Evolutionary conservation across 2,329 filamentous ascomycete genomes (phyloP), one percentile per base, ranked within the genome.

Genomic region (Rutstroemia sp.): DNA sequence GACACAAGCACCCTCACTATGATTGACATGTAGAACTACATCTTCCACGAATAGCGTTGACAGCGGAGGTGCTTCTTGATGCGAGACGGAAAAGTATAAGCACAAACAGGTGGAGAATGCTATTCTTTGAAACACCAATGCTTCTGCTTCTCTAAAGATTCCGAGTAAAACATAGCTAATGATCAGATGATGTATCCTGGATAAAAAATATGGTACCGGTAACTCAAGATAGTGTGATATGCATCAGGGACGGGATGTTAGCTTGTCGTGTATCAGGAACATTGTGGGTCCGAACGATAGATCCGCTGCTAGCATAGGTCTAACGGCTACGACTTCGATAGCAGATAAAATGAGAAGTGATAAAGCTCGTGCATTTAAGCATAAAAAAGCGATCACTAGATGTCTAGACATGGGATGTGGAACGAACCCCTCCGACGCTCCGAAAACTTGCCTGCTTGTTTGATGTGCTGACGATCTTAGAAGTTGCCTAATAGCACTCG

Each of bases 211-310:
- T 30, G 27, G 27, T 30, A 30, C 27, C 37, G 10, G 44, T 30
- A 30, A 54, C 52, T 54, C 52, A 49, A 49, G 52, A 54, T 49
- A 49, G 23, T 23, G 34, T 23, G 37, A 41, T 54, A 30, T 12
- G 23, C 19, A 39, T n/a, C 47, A 18, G 18, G 38, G 38, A 47
- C 19, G 27, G 19, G 27, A 53, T 34, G 25, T 34, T 37, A 23
- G 30, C 47, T 53, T 38, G 39, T 44, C 23, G 19, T 18, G 47
- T 21, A 16, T 39, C 23, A 39, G 34, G 23, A 49, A 18, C 44
- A 18, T 41, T 30, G 34, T 39, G 44, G 34, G 50, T 53, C 19
- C n/a, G 23, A 49, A 16, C 2, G 38, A 16, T 19, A 34, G 38
- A 19, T n/a, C 41, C 34, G 23, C 51, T 48, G 27, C 27, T 48